phyloP scores from a whole-genome alignment of 352 stramenopile species.

The Elongisporangium undulatum region DNA sequence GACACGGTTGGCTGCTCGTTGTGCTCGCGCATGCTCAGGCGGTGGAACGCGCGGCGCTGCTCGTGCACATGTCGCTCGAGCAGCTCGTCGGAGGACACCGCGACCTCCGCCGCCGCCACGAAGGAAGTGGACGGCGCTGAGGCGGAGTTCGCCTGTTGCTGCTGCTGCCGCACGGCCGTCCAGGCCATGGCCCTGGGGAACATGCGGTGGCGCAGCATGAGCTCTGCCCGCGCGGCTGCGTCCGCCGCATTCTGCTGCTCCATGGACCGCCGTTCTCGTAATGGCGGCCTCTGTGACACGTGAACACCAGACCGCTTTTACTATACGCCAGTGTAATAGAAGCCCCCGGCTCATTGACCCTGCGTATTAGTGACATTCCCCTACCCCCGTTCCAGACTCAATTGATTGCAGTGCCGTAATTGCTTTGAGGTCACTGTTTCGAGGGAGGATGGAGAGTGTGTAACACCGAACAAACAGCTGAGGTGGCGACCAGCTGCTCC shows the following conservation, averaged over 20 bases:
- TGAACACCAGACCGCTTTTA: neutral
- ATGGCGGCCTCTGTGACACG: neutral
- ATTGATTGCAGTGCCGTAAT: neutral
- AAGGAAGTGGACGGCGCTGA: neutral
- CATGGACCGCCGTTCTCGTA: neutral
- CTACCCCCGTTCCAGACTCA: neutral
- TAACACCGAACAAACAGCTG: neutral
- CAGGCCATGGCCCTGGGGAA: constrained; percentile 65
- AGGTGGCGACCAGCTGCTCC: neutral
- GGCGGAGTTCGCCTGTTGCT: constrained; percentile 1
- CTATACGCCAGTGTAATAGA: neutral
- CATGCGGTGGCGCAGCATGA: constrained; percentile 49
- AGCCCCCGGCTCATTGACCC: neutral
- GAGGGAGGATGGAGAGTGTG: neutral
- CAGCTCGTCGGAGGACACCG: constrained; percentile 2
- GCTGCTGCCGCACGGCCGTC: constrained; percentile 14
- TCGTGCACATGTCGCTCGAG: neutral
- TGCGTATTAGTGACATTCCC: neutral
- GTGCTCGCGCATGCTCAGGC: neutral
- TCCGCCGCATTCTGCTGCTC: neutral
- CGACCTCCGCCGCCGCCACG: neutral
- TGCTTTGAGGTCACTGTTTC: neutral
- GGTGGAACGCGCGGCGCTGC: neutral
- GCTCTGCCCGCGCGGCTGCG: constrained; percentile 7
- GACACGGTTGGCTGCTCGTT: neutral